Percentiles rank a stretch among this genome's conserved stretches.
phyloP scores from a whole-genome alignment of 164 flowering plant species.

The Vitis rotundifolia region DNA sequence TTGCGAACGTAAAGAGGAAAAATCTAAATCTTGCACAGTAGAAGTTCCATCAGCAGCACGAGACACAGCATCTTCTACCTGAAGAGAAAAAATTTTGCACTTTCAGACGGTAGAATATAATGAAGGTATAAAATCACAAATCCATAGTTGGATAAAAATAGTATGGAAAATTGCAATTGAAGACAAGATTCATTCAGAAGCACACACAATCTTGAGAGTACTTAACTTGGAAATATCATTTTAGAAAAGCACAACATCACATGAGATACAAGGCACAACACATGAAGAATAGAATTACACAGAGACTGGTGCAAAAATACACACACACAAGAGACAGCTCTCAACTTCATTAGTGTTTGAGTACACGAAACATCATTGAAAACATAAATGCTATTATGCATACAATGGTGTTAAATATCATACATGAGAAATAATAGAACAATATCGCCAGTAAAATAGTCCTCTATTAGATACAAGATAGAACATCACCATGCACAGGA shows the following conservation, averaged over 20 bases:
- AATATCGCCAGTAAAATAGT: no score
- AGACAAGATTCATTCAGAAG: neutral
- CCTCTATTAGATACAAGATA: no score
- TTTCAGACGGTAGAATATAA: neutral
- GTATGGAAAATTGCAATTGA: neutral
- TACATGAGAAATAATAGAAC: neutral
- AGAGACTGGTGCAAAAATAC: neutral
- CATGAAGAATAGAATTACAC: neutral
- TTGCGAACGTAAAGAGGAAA: slow-evolving; percentile 77
- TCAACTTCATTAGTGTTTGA: no score
- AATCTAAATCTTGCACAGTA: slow-evolving; percentile 70
- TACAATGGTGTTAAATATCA: neutral
- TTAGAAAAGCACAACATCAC: no score
- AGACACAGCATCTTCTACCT: slow-evolving; percentile 90
- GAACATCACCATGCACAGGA: no score
- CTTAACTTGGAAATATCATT: neutral
- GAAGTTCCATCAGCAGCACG: slow-evolving; percentile 79
- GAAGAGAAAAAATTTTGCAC: slow-evolving; percentile 5
- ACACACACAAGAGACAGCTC: no score
- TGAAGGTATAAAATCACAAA: neutral
- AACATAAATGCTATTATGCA: no score
- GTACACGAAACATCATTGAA: no score
- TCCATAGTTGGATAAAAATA: neutral
- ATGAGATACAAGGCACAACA: neutral
- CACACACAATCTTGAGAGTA: neutral